Evolutionary conservation across 2,329 filamentous ascomycete species (phyloP), one percentile per base, ranked within the genome.

Genomic region (Xylaria sp.): DNA sequence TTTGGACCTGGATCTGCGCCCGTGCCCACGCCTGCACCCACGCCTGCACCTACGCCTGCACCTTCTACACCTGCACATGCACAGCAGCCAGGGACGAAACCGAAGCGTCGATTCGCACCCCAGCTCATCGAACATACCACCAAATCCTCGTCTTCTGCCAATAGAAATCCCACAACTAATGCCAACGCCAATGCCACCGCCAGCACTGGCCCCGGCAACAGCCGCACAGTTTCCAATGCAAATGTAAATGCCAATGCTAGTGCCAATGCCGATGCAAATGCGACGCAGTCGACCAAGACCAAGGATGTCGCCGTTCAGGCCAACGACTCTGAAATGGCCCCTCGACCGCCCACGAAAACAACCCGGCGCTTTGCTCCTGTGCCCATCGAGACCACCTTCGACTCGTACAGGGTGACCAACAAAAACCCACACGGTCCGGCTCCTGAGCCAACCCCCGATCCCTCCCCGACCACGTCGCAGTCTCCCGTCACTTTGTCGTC

Each of bases 311-410:
- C 76, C 25, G 73, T 77, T 20, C 77, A 77, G 66, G 74, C 75
- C 31, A 65, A 75, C 67, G 75, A 77, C 54, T 69, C 72, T 13
- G 74, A 76, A 28, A 78, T 76, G 73, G 73, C 73, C 52, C 72
- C 75, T 28, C 71, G 63, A 31, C 66, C 72, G 4, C 62, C 69
- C 7, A 56, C 73, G 15, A 75, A 74, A 64, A 68, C 70, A 48
- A 65, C 70, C 28, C 84, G 87, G 76, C 88, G 88, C 74, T 93
- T 93, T 81, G 85, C 83, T 51, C 90, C 91, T 41, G 86, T 92
- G 64, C 91, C 91, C 18, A 88, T 94, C 72, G 92, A 94, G 80
- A 94, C 91, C 9, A 90, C 87, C 1, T 89, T 88, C 74, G 88
- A 89, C 73, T 87, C 88, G 56, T 87, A 84, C 77, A 83, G 88